These are phyloP conservation scores for Salinomyces thailandicus DNA, from an alignment of 2,329 filamentous ascomycete species.

Conservation along the genomic window DNA sequence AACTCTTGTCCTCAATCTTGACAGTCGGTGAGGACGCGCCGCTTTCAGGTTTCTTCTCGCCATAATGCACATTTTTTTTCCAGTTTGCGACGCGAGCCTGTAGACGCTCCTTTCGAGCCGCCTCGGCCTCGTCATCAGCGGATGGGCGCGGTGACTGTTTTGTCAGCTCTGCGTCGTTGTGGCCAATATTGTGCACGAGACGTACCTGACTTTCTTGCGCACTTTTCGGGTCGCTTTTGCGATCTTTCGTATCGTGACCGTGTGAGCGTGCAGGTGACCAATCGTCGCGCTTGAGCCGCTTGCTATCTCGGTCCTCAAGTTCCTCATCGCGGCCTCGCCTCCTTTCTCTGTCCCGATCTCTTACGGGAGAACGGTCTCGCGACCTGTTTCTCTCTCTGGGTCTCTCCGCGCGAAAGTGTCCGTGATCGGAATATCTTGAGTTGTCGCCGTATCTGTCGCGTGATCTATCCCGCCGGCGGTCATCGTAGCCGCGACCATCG, in stretches of 20 bases:
- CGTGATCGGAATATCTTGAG: too few relatives aligned
- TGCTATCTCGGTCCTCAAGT: constrained; percentile 14
- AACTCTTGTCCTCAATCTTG: constrained; percentile 13
- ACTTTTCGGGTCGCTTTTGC: constrained; percentile 42
- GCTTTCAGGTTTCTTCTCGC: constrained; percentile 57
- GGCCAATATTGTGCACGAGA: constrained; percentile 10
- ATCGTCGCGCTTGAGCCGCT: constrained; percentile 11
- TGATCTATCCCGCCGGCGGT: constrained; percentile 7
- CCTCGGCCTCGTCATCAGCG: constrained; percentile 9
- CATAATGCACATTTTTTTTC: constrained; percentile 64
- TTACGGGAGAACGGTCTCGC: constrained; percentile 13
- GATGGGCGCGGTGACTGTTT: constrained; percentile 13
- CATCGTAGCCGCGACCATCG: constrained; percentile 10
- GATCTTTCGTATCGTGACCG: constrained; percentile 47
- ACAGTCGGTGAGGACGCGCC: constrained; percentile 45
- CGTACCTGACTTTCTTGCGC: constrained; percentile 50
- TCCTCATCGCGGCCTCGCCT: constrained; percentile 11
- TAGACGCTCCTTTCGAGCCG: constrained; percentile 28
- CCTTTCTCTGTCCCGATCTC: constrained; percentile 11
- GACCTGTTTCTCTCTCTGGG: constrained; percentile 11
- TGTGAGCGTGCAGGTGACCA: constrained; percentile 12
- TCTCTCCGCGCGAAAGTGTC: constrained; percentile 6
- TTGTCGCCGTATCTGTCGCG: constrained; percentile 9
- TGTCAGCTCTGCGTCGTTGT: constrained; percentile 7
- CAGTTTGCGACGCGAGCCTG: constrained; percentile 76